Conservation (phyloP, 306 rosid species). For the Fagus sylvatica region DNA sequence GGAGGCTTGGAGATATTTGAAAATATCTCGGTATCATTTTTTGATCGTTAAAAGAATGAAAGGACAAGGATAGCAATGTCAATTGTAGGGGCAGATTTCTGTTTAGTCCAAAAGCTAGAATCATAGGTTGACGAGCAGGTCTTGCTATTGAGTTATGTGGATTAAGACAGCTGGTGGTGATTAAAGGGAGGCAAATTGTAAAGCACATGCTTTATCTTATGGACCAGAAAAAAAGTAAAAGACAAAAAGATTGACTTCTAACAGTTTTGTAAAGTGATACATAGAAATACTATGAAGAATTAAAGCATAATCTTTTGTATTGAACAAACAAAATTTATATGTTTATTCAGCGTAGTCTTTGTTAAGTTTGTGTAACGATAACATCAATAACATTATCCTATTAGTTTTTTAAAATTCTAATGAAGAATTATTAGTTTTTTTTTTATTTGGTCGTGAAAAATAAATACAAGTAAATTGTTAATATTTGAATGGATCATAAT, state of each 20-base stretch:
- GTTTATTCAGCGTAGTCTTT: neutral
- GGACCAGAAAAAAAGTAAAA: neutral
- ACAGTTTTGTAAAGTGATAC: neutral
- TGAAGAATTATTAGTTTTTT: too few species aligned
- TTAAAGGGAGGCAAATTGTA: neutral
- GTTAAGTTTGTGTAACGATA: too few species aligned
- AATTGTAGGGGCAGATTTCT: conserved; percentile 14
- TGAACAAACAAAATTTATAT: neutral
- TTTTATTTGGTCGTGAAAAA: too few species aligned
- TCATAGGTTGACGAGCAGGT: conserved; percentile 14
- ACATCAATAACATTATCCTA: too few species aligned
- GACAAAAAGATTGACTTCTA: neutral
- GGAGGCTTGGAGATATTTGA: neutral
- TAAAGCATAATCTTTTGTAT: neutral
- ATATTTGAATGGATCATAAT: too few species aligned
- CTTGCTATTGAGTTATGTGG: neutral
- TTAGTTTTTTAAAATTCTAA: too few species aligned
- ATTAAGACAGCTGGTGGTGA: neutral
- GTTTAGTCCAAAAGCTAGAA: conserved; percentile 12
- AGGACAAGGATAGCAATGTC: conserved; percentile 27
- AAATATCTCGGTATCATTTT: neutral
- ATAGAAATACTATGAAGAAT: too few species aligned
- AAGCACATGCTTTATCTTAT: too few species aligned
- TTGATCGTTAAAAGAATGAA: conserved; percentile 21
- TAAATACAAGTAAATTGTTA: too few species aligned